A percentile compares a stretch with the other conserved stretches of the same genome.
These are phyloP conservation scores for Coemansia sp. DNA, from an alignment of 192 early-diverging fungal species.

Conservation along the genomic window DNA sequence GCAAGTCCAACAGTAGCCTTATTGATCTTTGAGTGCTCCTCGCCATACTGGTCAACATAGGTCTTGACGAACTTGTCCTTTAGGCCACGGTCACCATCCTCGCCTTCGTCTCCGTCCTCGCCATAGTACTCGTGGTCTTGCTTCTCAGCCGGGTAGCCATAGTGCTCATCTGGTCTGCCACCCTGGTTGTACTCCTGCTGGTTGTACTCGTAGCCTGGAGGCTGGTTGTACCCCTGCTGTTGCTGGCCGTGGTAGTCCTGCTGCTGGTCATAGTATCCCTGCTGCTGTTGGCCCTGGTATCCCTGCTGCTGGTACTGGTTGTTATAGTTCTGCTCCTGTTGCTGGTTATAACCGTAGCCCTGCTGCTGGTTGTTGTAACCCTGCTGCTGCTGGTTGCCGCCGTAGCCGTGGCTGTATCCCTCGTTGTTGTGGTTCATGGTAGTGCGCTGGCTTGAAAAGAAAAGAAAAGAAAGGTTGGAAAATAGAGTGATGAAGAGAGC, in stretches of 20 bases:
- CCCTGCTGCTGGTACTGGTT: slow-evolving; percentile 10
- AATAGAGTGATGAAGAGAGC: not conserved
- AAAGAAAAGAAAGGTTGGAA: not conserved
- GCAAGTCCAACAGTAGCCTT: slow-evolving; percentile 17
- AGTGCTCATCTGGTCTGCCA: slow-evolving; percentile 4
- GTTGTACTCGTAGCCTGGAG: slow-evolving; percentile 15
- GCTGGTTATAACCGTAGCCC: slow-evolving; percentile 21
- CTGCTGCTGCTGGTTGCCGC: slow-evolving; percentile 14
- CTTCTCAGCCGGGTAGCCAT: not conserved
- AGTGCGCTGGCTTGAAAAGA: not conserved
- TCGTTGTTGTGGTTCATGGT: slow-evolving; percentile 7
- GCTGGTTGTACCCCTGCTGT: slow-evolving; percentile 16
- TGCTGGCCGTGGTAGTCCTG: slow-evolving; percentile 10
- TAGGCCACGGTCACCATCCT: slow-evolving; percentile 40
- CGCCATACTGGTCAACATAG: slow-evolving; percentile 28
- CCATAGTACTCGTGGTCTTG: not conserved
- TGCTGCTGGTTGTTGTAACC: slow-evolving; percentile 15
- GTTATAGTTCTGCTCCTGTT: slow-evolving; percentile 5
- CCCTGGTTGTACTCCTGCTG: slow-evolving; percentile 4
- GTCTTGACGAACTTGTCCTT: slow-evolving; percentile 37
- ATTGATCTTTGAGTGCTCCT: slow-evolving; percentile 12
- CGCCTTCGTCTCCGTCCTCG: slow-evolving; percentile 13
- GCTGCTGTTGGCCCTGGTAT: slow-evolving; percentile 7
- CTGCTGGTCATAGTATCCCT: slow-evolving; percentile 10
- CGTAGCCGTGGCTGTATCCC: slow-evolving; percentile 27